Evolutionary conservation across 495 filamentous ascomycete genomes (phyloP).

Genomic region (Penicillium coprophilum): DNA sequence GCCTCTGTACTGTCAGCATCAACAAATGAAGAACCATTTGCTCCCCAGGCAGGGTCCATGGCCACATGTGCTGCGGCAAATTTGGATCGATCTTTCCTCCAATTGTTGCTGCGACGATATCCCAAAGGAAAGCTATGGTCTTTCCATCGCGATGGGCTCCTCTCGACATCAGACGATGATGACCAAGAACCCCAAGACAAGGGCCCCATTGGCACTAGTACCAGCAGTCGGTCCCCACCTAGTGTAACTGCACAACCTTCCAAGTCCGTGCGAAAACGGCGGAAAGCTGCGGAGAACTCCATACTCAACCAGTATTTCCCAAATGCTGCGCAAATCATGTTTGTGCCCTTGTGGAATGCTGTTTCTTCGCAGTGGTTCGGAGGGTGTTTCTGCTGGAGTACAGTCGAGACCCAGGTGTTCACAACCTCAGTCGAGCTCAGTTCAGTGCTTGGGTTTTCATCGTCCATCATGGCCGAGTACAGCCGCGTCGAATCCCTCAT

Average conservation of each 20-base stretch:
- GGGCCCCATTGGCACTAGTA: slow-evolving; percentile 13
- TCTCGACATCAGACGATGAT: slow-evolving; percentile 45
- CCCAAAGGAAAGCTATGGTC: slow-evolving; percentile 65
- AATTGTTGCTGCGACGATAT: slow-evolving; percentile 56
- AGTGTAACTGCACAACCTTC: slow-evolving; percentile 25
- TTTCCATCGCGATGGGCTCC: slow-evolving; percentile 53
- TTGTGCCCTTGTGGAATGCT: slow-evolving; percentile 68
- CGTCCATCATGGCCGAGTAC: slow-evolving; percentile 67
- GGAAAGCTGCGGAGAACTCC: slow-evolving; percentile 42
- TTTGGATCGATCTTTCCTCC: slow-evolving; percentile 46
- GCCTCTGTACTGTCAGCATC: slow-evolving; percentile 41
- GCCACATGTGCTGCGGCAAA: slow-evolving; percentile 35
- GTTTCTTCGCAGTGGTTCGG: slow-evolving; percentile 67
- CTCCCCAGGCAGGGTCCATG: slow-evolving; percentile 35
- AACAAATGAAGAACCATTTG: slow-evolving; percentile 42
- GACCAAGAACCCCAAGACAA: slow-evolving; percentile 31
- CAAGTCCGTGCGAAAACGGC: slow-evolving; percentile 40
- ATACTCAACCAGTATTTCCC: slow-evolving; percentile 49
- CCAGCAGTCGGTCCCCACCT: slow-evolving; percentile 13
- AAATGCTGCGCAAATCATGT: slow-evolving; percentile 43
- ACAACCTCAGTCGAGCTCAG: slow-evolving; percentile 43
- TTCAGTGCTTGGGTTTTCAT: slow-evolving; percentile 63
- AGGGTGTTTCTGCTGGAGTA: slow-evolving; percentile 64
- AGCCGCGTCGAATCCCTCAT: slow-evolving; percentile 58
- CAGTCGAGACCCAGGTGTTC: slow-evolving; percentile 43